Base-by-base conservation (phyloP, 2,329 filamentous ascomycete genomes). In the Dothistroma pini region DNA sequence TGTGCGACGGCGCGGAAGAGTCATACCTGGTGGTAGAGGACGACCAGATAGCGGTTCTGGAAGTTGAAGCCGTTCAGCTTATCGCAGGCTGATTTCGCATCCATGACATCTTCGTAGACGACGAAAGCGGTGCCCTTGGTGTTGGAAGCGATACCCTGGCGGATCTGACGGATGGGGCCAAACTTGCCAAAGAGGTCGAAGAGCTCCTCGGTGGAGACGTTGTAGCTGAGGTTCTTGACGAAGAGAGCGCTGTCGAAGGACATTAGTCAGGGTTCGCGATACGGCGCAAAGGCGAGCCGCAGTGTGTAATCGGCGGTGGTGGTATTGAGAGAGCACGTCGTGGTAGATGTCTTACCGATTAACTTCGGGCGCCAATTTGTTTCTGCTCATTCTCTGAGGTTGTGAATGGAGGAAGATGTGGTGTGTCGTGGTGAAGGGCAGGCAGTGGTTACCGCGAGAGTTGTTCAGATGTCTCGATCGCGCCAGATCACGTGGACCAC, bases 51-150 rank as follows among this genome's bases (percentile, higher is more conserved):
- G 77, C 95, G 90, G 81, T 93, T 96, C 83, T 99, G 95, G 79
- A 99, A 99, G 83, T 99, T 99, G 87, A 96, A 99, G 76, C 95
- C 95, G 83, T 99, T 99, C 78, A 99, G 84, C 83, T 97, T 97
- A 83, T 99, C 95, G 84, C 95, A 97, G 75, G 95, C 95, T 80
- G 92, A 89, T 83, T 99, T 99, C 70, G 95, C 93, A 84, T 99
- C 95, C 85, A 95, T 90, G 70, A 97, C 93, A 84, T 99, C 95
- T 80, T 97, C 95, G 84, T 97, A 99, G 79, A 99, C 95, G 71
- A 99, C 95, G 79, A 96, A 99, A 69, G 93, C 95, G 57, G 95
- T 99, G 76, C 95, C 95, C 80, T 97, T 99, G 74, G 95, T 97
- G 78, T 95, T 93, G 80, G 88, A 92, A 71, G 93, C 91, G 76